Percentiles rank a stretch among this genome's conserved stretches.
Evolutionary conservation across 1,284 basidiomycete species (phyloP).

Genomic region (Ganoderma lucidum): DNA sequence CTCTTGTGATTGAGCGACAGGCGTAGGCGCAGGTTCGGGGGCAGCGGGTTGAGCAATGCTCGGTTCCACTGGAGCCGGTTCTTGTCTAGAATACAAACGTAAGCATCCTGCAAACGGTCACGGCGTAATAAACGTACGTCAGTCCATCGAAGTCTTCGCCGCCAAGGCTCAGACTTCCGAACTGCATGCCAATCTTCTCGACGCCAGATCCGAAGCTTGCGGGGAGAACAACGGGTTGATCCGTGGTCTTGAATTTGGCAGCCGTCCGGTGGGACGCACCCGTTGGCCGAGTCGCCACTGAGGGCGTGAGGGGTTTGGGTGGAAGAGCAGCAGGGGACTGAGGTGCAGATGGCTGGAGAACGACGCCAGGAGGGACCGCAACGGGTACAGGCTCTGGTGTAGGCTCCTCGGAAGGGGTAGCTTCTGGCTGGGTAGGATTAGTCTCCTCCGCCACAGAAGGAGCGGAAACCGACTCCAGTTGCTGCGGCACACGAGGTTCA

Average conservation of each 20-base stretch:
- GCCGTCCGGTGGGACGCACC: slow-evolving; percentile 60
- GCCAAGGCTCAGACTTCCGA: slow-evolving; percentile 77
- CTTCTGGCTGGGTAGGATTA: slow-evolving; percentile 37
- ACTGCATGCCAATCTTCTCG: slow-evolving; percentile 85
- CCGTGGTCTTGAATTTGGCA: slow-evolving; percentile 70
- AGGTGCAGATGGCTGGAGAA: slow-evolving; percentile 37
- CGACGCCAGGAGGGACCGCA: slow-evolving; percentile 43
- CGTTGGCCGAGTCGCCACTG: slow-evolving; percentile 52
- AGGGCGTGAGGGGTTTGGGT: slow-evolving; percentile 46
- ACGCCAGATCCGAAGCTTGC: slow-evolving; percentile 61
- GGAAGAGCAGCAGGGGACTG: slow-evolving; percentile 44
- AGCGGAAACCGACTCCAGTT: slow-evolving; percentile 29
- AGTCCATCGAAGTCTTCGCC: slow-evolving; percentile 65
- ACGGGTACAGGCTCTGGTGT: slow-evolving; percentile 42
- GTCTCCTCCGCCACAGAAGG: slow-evolving; percentile 42
- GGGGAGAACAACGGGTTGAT: slow-evolving; percentile 82
- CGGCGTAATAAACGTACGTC: slow-evolving; percentile 37
- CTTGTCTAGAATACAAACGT: slow-evolving; percentile 29
- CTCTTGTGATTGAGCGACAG: slow-evolving; percentile 33
- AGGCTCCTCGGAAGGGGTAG: slow-evolving; percentile 43
- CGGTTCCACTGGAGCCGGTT: slow-evolving; percentile 38
- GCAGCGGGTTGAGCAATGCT: slow-evolving; percentile 39
- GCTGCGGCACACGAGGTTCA: slow-evolving; percentile 51
- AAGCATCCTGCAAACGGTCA: slow-evolving; percentile 4
- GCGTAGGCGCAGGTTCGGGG: slow-evolving; percentile 37